Percentiles rank a stretch among this genome's conserved stretches.
These are phyloP conservation scores for Sarocladium kiliense DNA, from an alignment of 2,329 filamentous ascomycete genomes.

Conservation along the genomic window DNA sequence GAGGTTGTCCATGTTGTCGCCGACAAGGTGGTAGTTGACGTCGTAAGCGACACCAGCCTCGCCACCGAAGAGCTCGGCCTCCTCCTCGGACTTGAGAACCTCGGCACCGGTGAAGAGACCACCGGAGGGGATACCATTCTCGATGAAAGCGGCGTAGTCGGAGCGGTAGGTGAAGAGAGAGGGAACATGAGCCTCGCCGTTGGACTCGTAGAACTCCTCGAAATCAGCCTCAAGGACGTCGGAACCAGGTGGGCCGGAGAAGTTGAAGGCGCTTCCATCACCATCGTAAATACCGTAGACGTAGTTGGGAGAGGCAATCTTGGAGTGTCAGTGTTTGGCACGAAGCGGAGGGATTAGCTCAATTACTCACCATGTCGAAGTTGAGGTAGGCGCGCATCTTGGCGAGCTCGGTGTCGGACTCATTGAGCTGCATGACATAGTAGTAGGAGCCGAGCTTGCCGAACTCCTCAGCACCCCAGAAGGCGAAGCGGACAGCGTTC, in stretches of 20 bases:
- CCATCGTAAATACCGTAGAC: constrained; percentile 54
- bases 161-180: constrained; percentile 61
- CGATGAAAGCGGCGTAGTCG: constrained; percentile 64
- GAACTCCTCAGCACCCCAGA: constrained; percentile 49
- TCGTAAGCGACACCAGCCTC: constrained; percentile 45
- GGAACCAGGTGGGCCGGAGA: constrained; percentile 47
- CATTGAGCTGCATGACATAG: constrained; percentile 38
- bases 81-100: constrained; percentile 54
- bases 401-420: constrained; percentile 36
- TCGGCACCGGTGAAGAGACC: constrained; percentile 67
- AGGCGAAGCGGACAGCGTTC: constrained; percentile 44
- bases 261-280: constrained; percentile 56
- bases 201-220: constrained; percentile 45
- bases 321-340: neutral
- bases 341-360: neutral
- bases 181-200: constrained; percentile 47
- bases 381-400: constrained; percentile 52
- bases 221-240: constrained; percentile 56
- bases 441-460: constrained; percentile 43
- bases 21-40: constrained; percentile 39
- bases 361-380: constrained; percentile 46
- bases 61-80: constrained; percentile 58
- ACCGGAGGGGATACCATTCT: constrained; percentile 60
- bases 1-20: constrained; percentile 35
- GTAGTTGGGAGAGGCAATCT: constrained; percentile 44